Conservation (phyloP, 2,329 filamentous ascomycete genomes). For the Aspergillus persii region DNA sequence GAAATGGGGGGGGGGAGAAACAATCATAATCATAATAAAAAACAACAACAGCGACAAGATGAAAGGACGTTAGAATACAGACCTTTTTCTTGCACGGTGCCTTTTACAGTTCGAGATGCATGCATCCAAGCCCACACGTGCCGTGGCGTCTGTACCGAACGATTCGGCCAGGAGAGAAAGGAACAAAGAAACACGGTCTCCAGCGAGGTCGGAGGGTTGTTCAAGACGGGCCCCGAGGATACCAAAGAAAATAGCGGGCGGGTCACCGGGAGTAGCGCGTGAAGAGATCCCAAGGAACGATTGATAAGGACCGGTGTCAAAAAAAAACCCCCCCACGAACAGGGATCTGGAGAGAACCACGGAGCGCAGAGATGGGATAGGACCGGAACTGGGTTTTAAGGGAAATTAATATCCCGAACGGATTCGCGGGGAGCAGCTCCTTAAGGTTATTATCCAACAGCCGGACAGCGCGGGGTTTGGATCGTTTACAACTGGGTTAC, state of each 20-base stretch:
- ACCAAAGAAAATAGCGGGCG: neutral
- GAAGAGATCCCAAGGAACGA: neutral
- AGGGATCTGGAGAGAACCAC: slow-evolving; percentile 12
- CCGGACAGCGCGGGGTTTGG: slow-evolving; percentile 11
- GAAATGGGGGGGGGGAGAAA: neutral
- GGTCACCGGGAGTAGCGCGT: neutral
- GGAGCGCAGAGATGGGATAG: slow-evolving; percentile 12
- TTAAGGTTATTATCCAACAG: slow-evolving; percentile 5
- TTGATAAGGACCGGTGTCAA: slow-evolving; percentile 1
- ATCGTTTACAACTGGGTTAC: slow-evolving; percentile 2
- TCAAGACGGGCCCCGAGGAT: neutral
- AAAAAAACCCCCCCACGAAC: neutral
- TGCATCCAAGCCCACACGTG: slow-evolving; percentile 10
- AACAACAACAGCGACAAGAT: neutral
- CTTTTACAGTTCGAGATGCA: slow-evolving; percentile 4
- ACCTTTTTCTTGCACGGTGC: slow-evolving; percentile 3
- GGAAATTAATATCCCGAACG: slow-evolving; percentile 7
- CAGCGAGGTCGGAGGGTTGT: neutral
- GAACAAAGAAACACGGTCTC: neutral
- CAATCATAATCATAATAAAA: neutral
- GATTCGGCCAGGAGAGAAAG: neutral
- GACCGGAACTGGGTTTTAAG: slow-evolving; percentile 11
- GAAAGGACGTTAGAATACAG: slow-evolving; percentile 3
- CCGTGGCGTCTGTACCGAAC: slow-evolving; percentile 5
- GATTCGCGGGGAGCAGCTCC: slow-evolving; percentile 14